These are phyloP conservation scores for Rhodotorula sp. DNA, from an alignment of 1,284 basidiomycete species.

Conservation along the genomic window DNA sequence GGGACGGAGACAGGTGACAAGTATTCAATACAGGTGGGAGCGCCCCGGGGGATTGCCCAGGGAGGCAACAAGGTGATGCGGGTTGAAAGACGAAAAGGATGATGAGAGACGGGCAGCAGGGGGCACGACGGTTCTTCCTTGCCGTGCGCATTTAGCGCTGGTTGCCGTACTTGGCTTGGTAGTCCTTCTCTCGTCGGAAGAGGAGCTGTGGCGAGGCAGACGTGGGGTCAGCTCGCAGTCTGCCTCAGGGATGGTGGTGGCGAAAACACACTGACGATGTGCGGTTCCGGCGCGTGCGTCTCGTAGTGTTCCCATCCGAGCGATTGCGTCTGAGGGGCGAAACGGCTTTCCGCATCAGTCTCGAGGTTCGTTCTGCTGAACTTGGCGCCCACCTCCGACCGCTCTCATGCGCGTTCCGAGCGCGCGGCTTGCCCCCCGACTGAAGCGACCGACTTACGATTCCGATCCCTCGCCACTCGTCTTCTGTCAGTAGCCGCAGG, in stretches of 20 bases:
- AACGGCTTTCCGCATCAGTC: no score
- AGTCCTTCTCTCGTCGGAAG: constrained; percentile 39
- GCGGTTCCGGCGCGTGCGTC: constrained; percentile 33
- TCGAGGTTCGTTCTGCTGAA: neutral
- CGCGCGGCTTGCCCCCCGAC: neutral
- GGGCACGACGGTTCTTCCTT: no score
- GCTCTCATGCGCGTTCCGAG: no score
- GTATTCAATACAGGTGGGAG: no score
- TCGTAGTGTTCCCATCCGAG: constrained; percentile 37
- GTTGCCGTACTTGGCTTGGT: constrained; percentile 34
- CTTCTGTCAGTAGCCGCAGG: constrained; percentile 34
- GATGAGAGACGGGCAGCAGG: neutral
- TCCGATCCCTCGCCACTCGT: constrained; percentile 40
- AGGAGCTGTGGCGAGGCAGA: constrained; percentile 21
- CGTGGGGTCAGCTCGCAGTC: neutral
- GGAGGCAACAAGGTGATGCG: neutral
- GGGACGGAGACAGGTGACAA: neutral
- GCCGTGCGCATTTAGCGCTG: neutral
- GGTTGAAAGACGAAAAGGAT: neutral
- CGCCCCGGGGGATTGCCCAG: neutral
- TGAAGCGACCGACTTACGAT: constrained; percentile 8
- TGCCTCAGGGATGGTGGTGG: no score
- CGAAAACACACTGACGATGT: constrained; percentile 19
- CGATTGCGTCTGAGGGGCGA: constrained; percentile 22
- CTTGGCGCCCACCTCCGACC: no score